Percentiles rank a stretch among this genome's conserved stretches.
These are phyloP conservation scores for Apiotrichum mycotoxinovorans DNA, from an alignment of 1,284 basidiomycete species.

Conservation along the genomic window DNA sequence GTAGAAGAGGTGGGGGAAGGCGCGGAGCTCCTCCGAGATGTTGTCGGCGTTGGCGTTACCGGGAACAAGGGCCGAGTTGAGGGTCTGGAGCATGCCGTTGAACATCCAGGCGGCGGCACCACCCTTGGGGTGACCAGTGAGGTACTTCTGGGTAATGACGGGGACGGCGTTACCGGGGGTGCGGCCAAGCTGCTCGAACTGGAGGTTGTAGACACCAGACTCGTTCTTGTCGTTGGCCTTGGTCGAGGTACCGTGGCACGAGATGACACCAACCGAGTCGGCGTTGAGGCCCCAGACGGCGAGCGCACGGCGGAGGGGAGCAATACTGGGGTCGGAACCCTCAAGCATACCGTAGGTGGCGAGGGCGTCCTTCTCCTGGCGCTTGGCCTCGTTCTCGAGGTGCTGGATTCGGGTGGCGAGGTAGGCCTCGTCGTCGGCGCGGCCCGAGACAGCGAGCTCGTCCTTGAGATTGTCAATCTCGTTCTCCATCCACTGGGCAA, in stretches of 20 bases:
- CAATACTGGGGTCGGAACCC: slow-evolving; percentile 74
- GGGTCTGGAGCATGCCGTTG: slow-evolving; percentile 83
- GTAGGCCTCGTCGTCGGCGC: slow-evolving; percentile 63
- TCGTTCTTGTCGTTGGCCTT: slow-evolving; percentile 99
- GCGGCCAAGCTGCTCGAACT: slow-evolving; percentile 81
- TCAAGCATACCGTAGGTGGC: slow-evolving; percentile 93
- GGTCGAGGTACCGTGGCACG: slow-evolving; percentile 76
- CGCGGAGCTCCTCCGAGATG: slow-evolving; percentile 85
- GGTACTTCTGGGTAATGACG: slow-evolving; percentile 94
- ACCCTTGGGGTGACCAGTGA: slow-evolving; percentile 94
- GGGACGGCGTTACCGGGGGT: slow-evolving; percentile 92
- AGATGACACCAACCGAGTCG: slow-evolving; percentile 70
- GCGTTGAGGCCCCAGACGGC: slow-evolving; percentile 93
- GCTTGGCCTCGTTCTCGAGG: slow-evolving; percentile 81
- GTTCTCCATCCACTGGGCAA: slow-evolving; percentile 86
- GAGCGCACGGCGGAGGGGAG: slow-evolving; percentile 87
- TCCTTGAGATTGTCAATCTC: slow-evolving; percentile 77
- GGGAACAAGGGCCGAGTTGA: slow-evolving; percentile 84
- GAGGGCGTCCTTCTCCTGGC: slow-evolving; percentile 86
- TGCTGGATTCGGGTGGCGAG: slow-evolving; percentile 68
- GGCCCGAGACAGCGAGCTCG: slow-evolving; percentile 60
- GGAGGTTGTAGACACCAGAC: slow-evolving; percentile 91
- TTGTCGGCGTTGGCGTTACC: slow-evolving; percentile 97
- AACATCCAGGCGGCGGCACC: slow-evolving; percentile 98
- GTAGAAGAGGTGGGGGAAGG: slow-evolving; percentile 91